Percentiles rank a stretch among this genome's conserved stretches.
These are phyloP conservation scores for Angomonas desouzai DNA, from an alignment of 208 protist genomes.

Conservation along the genomic window DNA sequence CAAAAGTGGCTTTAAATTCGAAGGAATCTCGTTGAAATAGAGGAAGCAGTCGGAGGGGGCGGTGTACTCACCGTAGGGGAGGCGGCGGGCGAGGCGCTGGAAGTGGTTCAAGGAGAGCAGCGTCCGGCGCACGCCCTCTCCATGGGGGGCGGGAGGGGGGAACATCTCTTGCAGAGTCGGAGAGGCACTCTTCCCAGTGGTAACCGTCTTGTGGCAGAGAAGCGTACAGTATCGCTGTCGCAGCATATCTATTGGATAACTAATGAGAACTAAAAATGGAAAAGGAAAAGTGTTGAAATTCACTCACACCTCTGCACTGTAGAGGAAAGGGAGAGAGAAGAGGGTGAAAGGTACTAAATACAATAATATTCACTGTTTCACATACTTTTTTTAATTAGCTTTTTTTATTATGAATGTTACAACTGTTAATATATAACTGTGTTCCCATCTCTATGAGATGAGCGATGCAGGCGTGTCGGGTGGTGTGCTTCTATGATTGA, in stretches of 20 bases:
- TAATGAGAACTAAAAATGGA: no score
- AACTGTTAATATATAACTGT: no score
- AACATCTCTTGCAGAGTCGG: not conserved
- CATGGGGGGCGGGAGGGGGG: not conserved
- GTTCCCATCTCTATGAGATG: no score
- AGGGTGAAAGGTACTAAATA: no score
- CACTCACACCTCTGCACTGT: no score
- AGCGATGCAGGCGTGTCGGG: not conserved
- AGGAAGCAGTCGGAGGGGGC: not conserved
- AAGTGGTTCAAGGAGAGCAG: constrained; percentile 3
- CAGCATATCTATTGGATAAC: no score
- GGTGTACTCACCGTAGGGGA: not conserved
- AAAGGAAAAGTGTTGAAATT: no score
- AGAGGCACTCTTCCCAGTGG: not conserved
- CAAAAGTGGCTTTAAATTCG: constrained; percentile 4
- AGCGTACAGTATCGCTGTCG: no score
- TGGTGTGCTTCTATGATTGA: constrained; percentile 1
- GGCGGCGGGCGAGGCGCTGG: not conserved
- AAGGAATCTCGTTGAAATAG: constrained; percentile 10
- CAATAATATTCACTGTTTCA: no score
- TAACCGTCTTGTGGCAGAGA: not conserved
- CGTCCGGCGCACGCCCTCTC: not conserved
- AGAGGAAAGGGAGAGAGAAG: no score
- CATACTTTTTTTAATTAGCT: no score
- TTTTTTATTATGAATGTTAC: no score